Conservation (phyloP, 2,329 filamentous ascomycete genomes). For the Colletotrichum musicola region DNA sequence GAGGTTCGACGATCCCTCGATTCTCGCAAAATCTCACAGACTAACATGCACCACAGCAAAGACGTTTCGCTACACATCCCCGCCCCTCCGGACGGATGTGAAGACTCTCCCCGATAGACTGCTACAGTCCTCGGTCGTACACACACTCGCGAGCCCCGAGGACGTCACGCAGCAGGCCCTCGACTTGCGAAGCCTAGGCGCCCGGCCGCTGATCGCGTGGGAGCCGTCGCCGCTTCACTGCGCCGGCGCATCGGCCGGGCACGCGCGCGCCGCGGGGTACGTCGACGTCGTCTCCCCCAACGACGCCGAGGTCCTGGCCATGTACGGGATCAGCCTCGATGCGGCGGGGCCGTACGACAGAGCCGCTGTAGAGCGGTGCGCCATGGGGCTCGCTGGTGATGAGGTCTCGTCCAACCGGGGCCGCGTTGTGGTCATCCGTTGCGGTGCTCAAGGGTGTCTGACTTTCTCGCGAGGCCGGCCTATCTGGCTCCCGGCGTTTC, state of each 20-base stretch:
- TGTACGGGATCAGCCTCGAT: neutral
- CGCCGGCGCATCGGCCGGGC: neutral
- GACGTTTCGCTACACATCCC: neutral
- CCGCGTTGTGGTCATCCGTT: neutral
- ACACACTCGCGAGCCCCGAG: neutral
- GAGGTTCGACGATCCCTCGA: neutral
- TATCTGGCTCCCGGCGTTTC: slow-evolving; percentile 28
- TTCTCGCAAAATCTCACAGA: neutral
- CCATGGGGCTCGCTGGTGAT: neutral
- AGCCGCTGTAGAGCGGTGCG: neutral
- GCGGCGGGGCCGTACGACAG: neutral
- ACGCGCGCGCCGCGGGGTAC: neutral
- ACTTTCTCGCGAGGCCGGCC: neutral
- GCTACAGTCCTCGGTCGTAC: neutral
- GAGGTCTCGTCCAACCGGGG: neutral
- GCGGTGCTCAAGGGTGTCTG: slow-evolving; percentile 18
- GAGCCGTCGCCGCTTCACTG: slow-evolving; percentile 25
- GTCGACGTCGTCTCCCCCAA: slow-evolving; percentile 1
- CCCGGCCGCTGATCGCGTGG: neutral
- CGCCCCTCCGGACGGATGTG: neutral
- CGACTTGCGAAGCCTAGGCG: neutral
- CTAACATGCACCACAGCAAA: neutral
- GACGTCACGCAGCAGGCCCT: neutral
- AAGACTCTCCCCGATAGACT: neutral
- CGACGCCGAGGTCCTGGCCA: slow-evolving; percentile 3